phyloP scores from a whole-genome alignment of 2,329 filamentous ascomycete species.

The Calonectria multiphialidica region DNA sequence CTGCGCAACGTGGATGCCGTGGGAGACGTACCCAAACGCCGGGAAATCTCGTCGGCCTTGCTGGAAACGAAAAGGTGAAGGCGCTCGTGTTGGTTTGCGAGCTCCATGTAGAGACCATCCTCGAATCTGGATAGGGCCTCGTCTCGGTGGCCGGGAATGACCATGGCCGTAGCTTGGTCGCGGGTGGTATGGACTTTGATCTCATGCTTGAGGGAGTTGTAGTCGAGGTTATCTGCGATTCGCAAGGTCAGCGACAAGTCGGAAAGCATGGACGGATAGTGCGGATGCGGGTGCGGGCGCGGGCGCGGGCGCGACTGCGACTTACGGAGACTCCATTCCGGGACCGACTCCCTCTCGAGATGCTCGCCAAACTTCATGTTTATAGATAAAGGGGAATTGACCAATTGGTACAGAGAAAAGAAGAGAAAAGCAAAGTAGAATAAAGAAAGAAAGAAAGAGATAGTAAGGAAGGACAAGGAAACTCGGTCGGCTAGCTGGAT shows the following conservation, averaged over 20 bases:
- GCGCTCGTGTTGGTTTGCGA: constrained; percentile 81
- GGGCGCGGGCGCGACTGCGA: too few species aligned
- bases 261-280: background rate
- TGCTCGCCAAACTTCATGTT: constrained; percentile 62
- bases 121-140: constrained; percentile 73
- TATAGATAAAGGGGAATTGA: background rate
- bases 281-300: too few species aligned
- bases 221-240: constrained; percentile 82
- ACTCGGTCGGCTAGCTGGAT: background rate
- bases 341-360: constrained; percentile 81
- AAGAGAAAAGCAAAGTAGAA: background rate
- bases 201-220: constrained; percentile 86
- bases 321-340: constrained; percentile 83
- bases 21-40: constrained; percentile 70
- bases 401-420: constrained; percentile 12
- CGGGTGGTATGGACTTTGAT: constrained; percentile 85
- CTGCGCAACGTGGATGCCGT: constrained; percentile 3
- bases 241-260: constrained; percentile 8
- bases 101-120: constrained; percentile 75
- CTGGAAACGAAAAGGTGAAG: constrained; percentile 83
- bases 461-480: background rate
- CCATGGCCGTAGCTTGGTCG: constrained; percentile 76
- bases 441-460: background rate
- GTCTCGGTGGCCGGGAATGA: constrained; percentile 80
- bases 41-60: constrained; percentile 82